Conservation (phyloP, 305 asterid species). For the Fraxinus nigra region DNA sequence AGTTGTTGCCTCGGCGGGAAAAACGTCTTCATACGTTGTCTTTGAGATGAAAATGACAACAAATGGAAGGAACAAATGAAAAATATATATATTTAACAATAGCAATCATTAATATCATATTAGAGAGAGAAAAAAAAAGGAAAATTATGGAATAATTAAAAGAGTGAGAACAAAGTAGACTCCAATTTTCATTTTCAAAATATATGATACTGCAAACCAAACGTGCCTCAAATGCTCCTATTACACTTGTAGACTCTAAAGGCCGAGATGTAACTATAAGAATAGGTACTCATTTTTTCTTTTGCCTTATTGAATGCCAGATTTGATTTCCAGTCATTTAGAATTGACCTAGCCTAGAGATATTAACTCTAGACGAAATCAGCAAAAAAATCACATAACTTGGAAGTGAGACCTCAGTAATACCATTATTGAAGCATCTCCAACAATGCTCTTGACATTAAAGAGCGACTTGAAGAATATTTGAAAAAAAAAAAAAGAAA, state of each 20-base stretch:
- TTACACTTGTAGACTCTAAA: background rate
- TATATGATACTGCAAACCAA: background rate
- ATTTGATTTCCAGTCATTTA: background rate
- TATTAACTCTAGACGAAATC: background rate
- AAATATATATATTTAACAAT: background rate
- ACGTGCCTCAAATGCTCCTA: background rate
- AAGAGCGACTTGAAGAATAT: background rate
- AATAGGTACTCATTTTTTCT: background rate
- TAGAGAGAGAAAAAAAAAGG: background rate
- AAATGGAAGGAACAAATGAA: constrained; percentile 10
- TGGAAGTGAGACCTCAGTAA: background rate
- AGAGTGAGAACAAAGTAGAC: constrained; percentile 7
- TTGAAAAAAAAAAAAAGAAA: background rate
- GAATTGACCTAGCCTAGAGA: background rate
- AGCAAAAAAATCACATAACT: background rate
- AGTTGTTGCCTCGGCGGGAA: constrained; percentile 93
- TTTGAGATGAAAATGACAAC: constrained; percentile 27
- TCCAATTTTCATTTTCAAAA: background rate
- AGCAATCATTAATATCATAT: background rate
- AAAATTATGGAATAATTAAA: background rate
- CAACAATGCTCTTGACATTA: background rate
- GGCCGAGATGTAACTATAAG: background rate
- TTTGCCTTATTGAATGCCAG: background rate
- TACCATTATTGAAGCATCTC: background rate
- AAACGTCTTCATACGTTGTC: constrained; percentile 97